These are phyloP conservation scores for Verticillium tricorpus DNA, from an alignment of 2,329 filamentous ascomycete genomes.

Conservation along the genomic window DNA sequence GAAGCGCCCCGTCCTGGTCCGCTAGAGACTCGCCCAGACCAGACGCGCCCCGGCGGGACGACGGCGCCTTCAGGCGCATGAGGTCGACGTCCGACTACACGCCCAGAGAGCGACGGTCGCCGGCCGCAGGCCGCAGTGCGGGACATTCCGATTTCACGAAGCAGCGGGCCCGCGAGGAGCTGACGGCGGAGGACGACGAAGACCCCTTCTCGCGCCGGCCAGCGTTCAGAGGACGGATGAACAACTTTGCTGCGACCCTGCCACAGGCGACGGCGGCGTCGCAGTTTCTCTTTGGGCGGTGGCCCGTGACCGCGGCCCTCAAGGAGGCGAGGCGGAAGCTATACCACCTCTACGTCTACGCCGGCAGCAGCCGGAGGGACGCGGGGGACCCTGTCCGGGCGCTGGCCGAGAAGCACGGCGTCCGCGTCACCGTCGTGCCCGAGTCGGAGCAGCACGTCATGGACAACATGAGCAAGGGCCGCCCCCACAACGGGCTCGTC, in stretches of 20 bases:
- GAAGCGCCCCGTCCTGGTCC: neutral
- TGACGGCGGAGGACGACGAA: neutral
- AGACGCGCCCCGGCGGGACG: neutral
- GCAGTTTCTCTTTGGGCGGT: slow-evolving; percentile 84
- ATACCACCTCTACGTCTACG: slow-evolving; percentile 79
- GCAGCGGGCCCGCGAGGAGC: neutral
- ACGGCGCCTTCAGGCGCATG: neutral
- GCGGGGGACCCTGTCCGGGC: slow-evolving; percentile 42
- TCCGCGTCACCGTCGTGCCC: slow-evolving; percentile 55
- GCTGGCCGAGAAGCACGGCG: slow-evolving; percentile 41
- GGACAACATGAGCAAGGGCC: slow-evolving; percentile 75
- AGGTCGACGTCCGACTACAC: neutral
- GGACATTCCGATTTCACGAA: neutral
- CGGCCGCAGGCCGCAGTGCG: neutral
- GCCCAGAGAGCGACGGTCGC: neutral
- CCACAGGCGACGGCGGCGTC: slow-evolving; percentile 78
- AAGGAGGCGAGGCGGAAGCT: slow-evolving; percentile 62
- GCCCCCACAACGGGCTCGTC: slow-evolving; percentile 87
- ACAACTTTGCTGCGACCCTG: slow-evolving; percentile 16
- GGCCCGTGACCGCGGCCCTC: slow-evolving; percentile 76
- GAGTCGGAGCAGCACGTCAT: slow-evolving; percentile 63
- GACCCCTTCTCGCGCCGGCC: neutral
- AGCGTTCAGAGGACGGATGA: neutral
- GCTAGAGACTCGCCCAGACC: neutral
- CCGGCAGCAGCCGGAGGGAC: slow-evolving; percentile 49